Evolutionary conservation across 2,329 filamentous ascomycete genomes (phyloP), one percentile per base, ranked within the genome.

Genomic region (Pseudogymnoascus sp.): DNA sequence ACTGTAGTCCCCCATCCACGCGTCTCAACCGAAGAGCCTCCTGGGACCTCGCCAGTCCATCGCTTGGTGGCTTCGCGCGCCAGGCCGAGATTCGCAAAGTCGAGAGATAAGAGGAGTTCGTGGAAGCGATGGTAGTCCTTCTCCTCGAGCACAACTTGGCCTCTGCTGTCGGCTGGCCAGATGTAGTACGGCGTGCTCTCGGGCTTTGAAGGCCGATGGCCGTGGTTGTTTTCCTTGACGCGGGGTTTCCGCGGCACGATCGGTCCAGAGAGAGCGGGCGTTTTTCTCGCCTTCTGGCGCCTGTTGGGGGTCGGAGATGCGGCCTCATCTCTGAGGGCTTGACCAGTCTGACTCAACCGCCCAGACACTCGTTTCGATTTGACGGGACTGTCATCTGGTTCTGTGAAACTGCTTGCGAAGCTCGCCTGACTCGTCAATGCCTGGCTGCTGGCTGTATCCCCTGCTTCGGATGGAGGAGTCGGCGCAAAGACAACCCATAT

Each of bases 401-500:
- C 19, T 8, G 59, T 61, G 33, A 42, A 42, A 44, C 59, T 38
- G n/a, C 50, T 56, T 33, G 50, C 5, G 19, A 56, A 56, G 50
- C 50, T 56, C 50, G n/a, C n/a, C 16, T 56, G 50, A 19, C 16
- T 33, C 5, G 50, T 56, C 50, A 56, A 56, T 21, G 50, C n/a
- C 29, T 56, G 50, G 29, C 50, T 56, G 50, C 50, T 56, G 16
- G 26, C 50, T 1, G 26, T 56, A 1, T 61, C 33, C 13, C 24
- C 35, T 19, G 33, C 26, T 26, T 61, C 59, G 74, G 63, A 74
- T 67, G 35, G 76, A 65, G 42, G 42, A 5, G 77, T 74, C 0
- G 85, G 81, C 35, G 91, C 88, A 67, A 97, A 89, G 0, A 97
- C 87, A 26, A 97, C 78, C 93, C 96, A 99, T 26, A 97, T 81